Conservation (phyloP, 2,329 filamentous ascomycete species). For the Lachnellula arida region DNA sequence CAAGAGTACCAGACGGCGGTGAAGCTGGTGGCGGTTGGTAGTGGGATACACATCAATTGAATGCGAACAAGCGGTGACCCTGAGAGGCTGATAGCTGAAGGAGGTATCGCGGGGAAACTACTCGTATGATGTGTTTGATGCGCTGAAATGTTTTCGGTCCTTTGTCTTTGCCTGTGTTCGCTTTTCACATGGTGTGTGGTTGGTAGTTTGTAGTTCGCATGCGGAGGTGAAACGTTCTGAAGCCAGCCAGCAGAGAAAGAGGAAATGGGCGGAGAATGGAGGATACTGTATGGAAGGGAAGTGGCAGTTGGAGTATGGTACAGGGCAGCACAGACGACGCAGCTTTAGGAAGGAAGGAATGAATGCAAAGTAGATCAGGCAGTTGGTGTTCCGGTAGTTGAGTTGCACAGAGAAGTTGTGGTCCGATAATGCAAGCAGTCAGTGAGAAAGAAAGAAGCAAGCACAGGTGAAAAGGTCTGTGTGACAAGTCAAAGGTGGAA, state of each 20-base stretch:
- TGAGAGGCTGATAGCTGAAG: too few relatives aligned
- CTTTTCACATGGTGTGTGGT: conserved; percentile 7
- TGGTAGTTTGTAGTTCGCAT: neutral
- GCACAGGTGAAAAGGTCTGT: neutral
- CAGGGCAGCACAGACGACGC: too few relatives aligned
- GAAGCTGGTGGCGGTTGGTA: too few relatives aligned
- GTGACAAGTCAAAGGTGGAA: neutral
- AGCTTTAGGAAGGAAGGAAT: too few relatives aligned
- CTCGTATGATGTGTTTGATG: neutral
- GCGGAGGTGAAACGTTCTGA: conserved; percentile 3
- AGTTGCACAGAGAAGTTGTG: neutral
- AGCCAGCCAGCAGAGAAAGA: neutral
- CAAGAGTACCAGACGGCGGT: too few relatives aligned
- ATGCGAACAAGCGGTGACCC: too few relatives aligned
- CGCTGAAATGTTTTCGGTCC: neutral
- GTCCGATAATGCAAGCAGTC: neutral
- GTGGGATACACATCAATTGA: too few relatives aligned
- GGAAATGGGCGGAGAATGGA: neutral
- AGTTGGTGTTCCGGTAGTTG: neutral
- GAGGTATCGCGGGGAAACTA: neutral
- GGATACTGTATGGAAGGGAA: neutral
- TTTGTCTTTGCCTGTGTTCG: neutral
- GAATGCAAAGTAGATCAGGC: conserved; percentile 5
- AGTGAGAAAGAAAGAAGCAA: neutral
- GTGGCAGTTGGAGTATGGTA: neutral